A percentile compares a stretch with the other conserved stretches of the same genome.
Conservation (phyloP, 768 basidiomycete genomes). For the Boletus coccyginus region DNA sequence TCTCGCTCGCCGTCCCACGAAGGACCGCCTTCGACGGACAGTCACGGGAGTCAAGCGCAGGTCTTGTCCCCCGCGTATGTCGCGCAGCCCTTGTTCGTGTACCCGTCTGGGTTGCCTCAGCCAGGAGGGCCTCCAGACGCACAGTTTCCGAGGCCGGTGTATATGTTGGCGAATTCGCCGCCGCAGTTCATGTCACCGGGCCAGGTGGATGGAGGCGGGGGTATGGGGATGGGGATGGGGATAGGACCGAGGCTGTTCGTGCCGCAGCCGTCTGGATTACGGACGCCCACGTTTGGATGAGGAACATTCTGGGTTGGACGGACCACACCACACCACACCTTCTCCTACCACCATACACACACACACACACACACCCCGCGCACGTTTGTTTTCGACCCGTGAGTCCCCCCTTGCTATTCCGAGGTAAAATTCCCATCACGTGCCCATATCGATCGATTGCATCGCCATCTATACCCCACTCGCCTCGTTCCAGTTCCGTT, state of each 20-base stretch:
- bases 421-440: not conserved
- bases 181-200: slow-evolving; percentile 24
- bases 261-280: slow-evolving; percentile 26
- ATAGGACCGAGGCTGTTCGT: slow-evolving; percentile 20
- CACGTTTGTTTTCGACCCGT: not conserved
- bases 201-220: slow-evolving; percentile 5
- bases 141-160: slow-evolving; percentile 25
- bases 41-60: no score
- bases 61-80: no score
- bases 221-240: not conserved
- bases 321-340: no score
- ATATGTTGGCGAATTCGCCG: slow-evolving; percentile 27
- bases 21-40: not conserved
- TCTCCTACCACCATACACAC: not conserved
- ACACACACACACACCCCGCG: no score
- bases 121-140: slow-evolving; percentile 25
- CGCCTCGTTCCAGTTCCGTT: not conserved
- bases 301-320: not conserved
- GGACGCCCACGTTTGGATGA: slow-evolving; percentile 26
- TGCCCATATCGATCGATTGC: not conserved
- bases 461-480: slow-evolving; percentile 2
- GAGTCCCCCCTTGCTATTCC: no score
- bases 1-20: slow-evolving; percentile 33
- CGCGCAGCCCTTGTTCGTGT: no score
- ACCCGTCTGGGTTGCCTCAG: slow-evolving; percentile 17